These are phyloP conservation scores for Xylariaceae sp. DNA, from an alignment of 2,329 filamentous ascomycete species.

Conservation along the genomic window DNA sequence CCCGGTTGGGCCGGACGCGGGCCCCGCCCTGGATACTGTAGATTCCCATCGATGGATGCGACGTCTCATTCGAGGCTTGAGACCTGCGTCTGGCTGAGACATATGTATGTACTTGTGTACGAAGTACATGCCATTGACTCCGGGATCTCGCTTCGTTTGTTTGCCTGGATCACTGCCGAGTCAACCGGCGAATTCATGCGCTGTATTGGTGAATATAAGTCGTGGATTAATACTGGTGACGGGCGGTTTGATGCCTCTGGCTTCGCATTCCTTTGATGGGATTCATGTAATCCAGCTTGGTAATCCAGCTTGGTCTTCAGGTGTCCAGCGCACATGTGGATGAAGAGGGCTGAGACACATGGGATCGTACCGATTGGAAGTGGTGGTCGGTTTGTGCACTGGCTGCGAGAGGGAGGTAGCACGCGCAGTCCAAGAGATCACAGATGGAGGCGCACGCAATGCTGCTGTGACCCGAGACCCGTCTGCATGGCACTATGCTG, in stretches of 20 bases:
- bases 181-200: too few relatives aligned
- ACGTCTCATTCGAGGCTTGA: conserved; percentile 9
- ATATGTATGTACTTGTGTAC: neutral
- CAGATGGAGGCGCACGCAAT: neutral
- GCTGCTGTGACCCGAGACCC: conserved; percentile 1
- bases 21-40: neutral
- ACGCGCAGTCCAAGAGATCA: conserved; percentile 2
- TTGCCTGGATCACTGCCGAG: too few relatives aligned
- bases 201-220: too few relatives aligned
- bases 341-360: neutral
- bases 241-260: too few relatives aligned
- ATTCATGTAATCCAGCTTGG: too few relatives aligned
- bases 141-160: too few relatives aligned
- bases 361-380: conserved; percentile 17
- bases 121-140: too few relatives aligned
- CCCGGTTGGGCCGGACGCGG: neutral
- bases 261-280: too few relatives aligned
- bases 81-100: conserved; percentile 4
- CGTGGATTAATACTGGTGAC: too few relatives aligned
- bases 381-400: neutral
- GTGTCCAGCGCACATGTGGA: too few relatives aligned
- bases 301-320: too few relatives aligned
- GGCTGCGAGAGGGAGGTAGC: conserved; percentile 3
- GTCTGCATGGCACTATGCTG: neutral
- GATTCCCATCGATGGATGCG: neutral